Conservation (phyloP, 1,284 basidiomycete genomes). For the Takashimella tepidaria region DNA sequence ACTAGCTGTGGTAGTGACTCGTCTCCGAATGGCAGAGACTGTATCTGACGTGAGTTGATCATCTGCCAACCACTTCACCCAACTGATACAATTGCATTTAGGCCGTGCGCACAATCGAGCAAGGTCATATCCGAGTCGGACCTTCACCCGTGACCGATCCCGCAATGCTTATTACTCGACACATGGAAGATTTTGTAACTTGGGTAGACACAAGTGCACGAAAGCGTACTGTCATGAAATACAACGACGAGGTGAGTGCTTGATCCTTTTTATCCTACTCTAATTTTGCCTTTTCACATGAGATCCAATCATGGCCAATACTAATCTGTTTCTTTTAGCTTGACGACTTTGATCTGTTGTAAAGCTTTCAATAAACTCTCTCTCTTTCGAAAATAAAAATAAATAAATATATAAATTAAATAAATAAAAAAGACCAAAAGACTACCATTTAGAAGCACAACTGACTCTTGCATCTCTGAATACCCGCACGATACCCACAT, state of each 20-base stretch:
- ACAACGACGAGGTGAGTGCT: slow-evolving; percentile 93
- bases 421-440: no score
- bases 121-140: slow-evolving; percentile 95
- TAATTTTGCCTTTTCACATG: not conserved
- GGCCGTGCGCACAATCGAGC: slow-evolving; percentile 96
- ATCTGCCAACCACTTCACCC: no score
- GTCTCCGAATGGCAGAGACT: slow-evolving; percentile 91
- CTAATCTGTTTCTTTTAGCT: slow-evolving; percentile 61
- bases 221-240: slow-evolving; percentile 90
- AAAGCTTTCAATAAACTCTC: no score
- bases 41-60: slow-evolving; percentile 76
- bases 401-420: no score
- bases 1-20: slow-evolving; percentile 87
- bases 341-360: slow-evolving; percentile 84
- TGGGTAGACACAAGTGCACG: slow-evolving; percentile 98
- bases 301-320: slow-evolving; percentile 11
- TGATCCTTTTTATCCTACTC: slow-evolving; percentile 2
- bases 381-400: no score
- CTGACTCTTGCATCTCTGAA: no score
- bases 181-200: slow-evolving; percentile 99
- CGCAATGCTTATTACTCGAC: slow-evolving; percentile 91
- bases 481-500: no score
- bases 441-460: no score
- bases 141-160: slow-evolving; percentile 95
- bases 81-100: no score